Evolutionary conservation across 2,329 filamentous ascomycete genomes (phyloP), one percentile per base, ranked within the genome.

Genomic region (Xylaria sp.): DNA sequence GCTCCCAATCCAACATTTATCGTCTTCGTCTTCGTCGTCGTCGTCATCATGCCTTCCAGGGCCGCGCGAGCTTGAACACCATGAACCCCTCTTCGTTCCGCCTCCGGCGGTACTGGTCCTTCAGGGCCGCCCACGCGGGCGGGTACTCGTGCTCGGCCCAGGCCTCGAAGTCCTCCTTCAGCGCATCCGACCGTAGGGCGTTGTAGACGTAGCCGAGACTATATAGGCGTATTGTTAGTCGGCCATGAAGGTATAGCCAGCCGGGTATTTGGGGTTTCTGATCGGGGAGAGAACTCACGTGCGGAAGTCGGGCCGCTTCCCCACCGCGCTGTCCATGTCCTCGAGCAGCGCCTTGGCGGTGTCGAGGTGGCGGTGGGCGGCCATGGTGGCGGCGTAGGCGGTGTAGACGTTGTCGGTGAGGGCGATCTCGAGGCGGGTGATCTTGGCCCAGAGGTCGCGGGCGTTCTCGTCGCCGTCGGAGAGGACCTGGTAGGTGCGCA

Each of bases 201-300:
- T 93, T 94, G 71, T 90, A 91, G 54, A 91, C 79, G 21, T 87
- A 82, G 16, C 87, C 91, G 44, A 96, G 76, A 24, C 90, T 46
- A 38, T 2, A 2, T 20, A 39, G 52, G 48, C 68, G 56, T 59
- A 38, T 49, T 68, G 56, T 59, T 39, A 54, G 48, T 60, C 42
- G 29, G 16, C 4, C 29, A 57, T 40, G 17, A 34, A 5, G 42
- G 17, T 11, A 21, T 9, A 11, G 22, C 4, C 18, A n/a, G 21
- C 21, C 20, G 13, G 20, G 39, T 24, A 22, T 26, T 9, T 7
- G 2, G 40, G 16, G n/a, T n/a, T n/a, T n/a, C n/a, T n/a, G n/a
- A n/a, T n/a, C n/a, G n/a, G n/a, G n/a, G n/a, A n/a, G n/a, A 21
- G 9, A 39, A 65, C 69, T 68, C 54, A 70, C 69, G 60, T 63